Evolutionary conservation across 225 moss, liverwort and hornwort species (phyloP).

Genomic region (Polytrichum formosum): DNA sequence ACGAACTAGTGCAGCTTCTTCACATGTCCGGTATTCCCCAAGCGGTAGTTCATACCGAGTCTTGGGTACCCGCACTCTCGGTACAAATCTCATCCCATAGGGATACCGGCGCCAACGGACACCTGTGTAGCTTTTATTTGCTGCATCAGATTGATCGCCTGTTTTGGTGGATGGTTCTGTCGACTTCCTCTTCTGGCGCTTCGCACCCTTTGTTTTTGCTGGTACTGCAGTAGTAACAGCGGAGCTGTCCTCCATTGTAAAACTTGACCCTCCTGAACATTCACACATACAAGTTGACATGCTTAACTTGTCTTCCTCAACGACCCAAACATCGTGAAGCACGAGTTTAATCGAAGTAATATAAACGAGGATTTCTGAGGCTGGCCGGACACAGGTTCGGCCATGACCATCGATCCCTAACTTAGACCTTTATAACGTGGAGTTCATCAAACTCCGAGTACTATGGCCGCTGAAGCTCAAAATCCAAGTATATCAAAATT

Average conservation of each 20-base stretch:
- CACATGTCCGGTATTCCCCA: slow-evolving; percentile 26
- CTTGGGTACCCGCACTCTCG: slow-evolving; percentile 31
- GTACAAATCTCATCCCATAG: slow-evolving; percentile 27
- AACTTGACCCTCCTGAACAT: neutral
- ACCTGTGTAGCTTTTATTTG: slow-evolving; percentile 24
- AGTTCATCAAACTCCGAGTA: neutral
- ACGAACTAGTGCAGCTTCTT: slow-evolving; percentile 28
- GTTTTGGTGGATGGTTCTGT: slow-evolving; percentile 4
- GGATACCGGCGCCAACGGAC: slow-evolving; percentile 33
- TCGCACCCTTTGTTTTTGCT: neutral
- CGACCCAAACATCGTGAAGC: neutral
- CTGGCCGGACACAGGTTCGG: neutral
- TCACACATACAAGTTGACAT: neutral
- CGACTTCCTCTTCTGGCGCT: neutral
- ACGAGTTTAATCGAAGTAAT: neutral
- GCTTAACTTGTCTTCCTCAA: neutral
- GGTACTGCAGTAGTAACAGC: neutral
- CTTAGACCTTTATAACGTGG: neutral
- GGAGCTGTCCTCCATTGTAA: neutral
- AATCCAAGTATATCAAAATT: no score
- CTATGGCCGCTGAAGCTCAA: no score
- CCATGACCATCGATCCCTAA: neutral
- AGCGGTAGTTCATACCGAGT: slow-evolving; percentile 29
- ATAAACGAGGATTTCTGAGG: neutral
- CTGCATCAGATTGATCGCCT: slow-evolving; percentile 10